Base-by-base conservation (phyloP, 345 rosid genomes). In the Lepidium africanum region DNA sequence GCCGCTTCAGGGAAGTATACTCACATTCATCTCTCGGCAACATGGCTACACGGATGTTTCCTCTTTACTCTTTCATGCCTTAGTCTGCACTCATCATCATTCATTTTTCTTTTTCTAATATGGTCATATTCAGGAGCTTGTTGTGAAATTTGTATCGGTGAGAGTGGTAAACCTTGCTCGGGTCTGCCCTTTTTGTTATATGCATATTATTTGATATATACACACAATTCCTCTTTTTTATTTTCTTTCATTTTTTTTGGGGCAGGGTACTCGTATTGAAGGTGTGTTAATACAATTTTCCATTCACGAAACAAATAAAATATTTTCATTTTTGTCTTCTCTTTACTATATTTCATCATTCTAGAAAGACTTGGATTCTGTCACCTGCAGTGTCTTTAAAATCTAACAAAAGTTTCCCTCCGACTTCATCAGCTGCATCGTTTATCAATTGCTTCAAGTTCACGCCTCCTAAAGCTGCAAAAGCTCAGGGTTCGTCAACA, bases 291-390 rank as follows among this genome's bases (percentile, higher is more conserved):
- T 19, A 65, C 58, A 60, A 52, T 52, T 30, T 60, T 36, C 23
- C 37, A 58, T 46, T 15, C 62, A 73, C 72, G 73, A 45, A 67
- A 67, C 78, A 67, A 58, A 67, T 67, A 67, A 52, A 23, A 58
- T 40, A 0, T 51, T 52, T 16, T 52, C 27, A 12, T 50, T 15
- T 25, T 51, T 16, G n/a, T 53, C 15, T 1, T 25, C 55, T 62
- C 40, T 64, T 12, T 1, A 47, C 35, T 14, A 12, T 72, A 56
- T 63, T 17, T 43, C 37, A 21, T 82, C 60, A 92, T 67, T 87
- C 98, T 5, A 92, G 83, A 69, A 87, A 86, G 32, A 90, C 90
- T 81, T 90, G 98, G 80, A 92, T 92, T 80, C 93, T 81, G 77
- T 90, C 98, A 46, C 98, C 98, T 16, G 78, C 72, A 9, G 82